These are phyloP conservation scores for Micractinium sp. DNA, from an alignment of 139 green algal genomes.

Conservation along the genomic window DNA sequence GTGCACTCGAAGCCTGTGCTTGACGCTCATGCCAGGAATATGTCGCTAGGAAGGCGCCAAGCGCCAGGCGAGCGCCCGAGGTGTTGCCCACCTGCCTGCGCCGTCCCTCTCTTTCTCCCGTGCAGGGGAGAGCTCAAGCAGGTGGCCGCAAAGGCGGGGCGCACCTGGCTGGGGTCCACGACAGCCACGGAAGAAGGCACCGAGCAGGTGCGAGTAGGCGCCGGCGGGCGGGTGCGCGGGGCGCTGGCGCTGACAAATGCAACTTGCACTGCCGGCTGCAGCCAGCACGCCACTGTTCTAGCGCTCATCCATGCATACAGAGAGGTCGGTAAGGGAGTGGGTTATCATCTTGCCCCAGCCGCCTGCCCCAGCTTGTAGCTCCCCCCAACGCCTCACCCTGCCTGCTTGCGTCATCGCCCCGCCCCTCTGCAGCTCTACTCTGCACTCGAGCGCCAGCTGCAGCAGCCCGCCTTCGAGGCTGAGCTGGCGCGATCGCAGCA, in stretches of 20 bases:
- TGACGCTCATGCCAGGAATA: neutral
- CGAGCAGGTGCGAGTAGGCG: constrained; percentile 21
- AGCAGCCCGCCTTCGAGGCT: constrained; percentile 31
- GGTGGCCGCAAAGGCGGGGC: neutral
- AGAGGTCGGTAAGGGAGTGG: too few relatives aligned
- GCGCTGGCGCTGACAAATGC: too few relatives aligned
- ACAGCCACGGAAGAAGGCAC: constrained; percentile 34
- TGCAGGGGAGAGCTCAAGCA: constrained; percentile 18
- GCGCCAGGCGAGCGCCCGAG: too few relatives aligned
- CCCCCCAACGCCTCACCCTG: neutral
- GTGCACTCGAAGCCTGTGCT: neutral
- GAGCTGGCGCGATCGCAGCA: constrained; percentile 33
- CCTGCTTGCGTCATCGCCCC: neutral
- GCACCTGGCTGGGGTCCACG: constrained; percentile 6
- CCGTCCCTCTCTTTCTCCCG: neutral
- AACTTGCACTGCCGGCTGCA: too few relatives aligned
- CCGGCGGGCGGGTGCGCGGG: neutral
- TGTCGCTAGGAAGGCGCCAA: neutral
- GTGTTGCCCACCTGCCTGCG: neutral
- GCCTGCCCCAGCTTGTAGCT: neutral
- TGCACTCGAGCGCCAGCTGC: constrained; percentile 25
- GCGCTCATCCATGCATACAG: too few relatives aligned
- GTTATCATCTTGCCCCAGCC: too few relatives aligned
- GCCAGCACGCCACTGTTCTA: too few relatives aligned
- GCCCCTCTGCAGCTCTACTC: neutral